These are phyloP conservation scores for Senna siamea DNA, from an alignment of 306 rosid species.

Conservation along the genomic window DNA sequence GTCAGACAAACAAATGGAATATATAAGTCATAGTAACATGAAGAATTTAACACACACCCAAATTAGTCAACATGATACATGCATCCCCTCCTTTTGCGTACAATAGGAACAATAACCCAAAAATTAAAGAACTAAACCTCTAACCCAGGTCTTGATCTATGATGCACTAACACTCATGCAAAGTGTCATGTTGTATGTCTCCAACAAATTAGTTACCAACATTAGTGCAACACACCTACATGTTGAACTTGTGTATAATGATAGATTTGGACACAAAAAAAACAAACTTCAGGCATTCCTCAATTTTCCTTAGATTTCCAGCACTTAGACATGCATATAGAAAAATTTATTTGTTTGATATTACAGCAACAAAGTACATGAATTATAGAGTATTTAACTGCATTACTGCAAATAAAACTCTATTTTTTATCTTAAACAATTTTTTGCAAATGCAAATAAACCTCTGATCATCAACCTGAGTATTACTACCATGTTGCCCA, in stretches of 20 bases:
- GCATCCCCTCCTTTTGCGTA: neutral
- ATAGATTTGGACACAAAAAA: conserved; percentile 1
- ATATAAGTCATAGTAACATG: neutral
- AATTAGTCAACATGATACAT: neutral
- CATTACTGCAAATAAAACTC: neutral
- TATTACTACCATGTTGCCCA: neutral
- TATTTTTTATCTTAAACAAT: conserved; percentile 1
- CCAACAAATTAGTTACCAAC: conserved; percentile 20
- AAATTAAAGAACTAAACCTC: neutral
- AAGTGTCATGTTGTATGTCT: neutral
- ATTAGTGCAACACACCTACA: neutral
- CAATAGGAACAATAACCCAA: conserved; percentile 17
- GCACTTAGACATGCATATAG: neutral
- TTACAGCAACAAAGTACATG: conserved; percentile 7
- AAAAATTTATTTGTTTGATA: neutral
- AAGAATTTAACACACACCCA: neutral
- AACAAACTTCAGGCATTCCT: conserved; percentile 6
- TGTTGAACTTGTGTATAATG: neutral
- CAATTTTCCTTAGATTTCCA: neutral
- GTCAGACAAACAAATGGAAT: conserved; percentile 8
- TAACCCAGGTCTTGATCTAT: neutral
- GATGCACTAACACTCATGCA: neutral
- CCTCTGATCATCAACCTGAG: neutral
- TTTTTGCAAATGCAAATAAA: neutral
- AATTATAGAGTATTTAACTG: neutral